phyloP scores from a whole-genome alignment of 2,329 filamentous ascomycete species.

The Cercospora berteroae region DNA sequence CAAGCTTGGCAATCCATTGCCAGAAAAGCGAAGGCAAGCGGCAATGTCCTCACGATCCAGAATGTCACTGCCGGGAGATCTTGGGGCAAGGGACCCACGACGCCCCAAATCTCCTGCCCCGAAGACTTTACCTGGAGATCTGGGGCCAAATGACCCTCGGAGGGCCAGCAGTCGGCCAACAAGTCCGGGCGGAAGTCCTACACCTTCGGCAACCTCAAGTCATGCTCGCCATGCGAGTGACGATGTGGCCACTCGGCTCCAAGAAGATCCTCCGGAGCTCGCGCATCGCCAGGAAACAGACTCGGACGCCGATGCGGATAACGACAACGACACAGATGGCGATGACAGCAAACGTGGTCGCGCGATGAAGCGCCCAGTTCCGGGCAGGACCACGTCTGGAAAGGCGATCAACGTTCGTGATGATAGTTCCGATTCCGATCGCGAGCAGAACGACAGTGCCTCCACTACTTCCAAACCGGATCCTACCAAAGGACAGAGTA shows the following conservation, averaged over 20 bases:
- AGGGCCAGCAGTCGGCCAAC: conserved; percentile 22
- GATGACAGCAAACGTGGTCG: conserved; percentile 34
- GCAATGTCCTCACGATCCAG: conserved; percentile 36
- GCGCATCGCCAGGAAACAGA: conserved; percentile 28
- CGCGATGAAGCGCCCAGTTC: conserved; percentile 36
- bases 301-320: conserved; percentile 34
- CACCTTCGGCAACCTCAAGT: conserved; percentile 23
- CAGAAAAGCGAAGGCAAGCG: conserved; percentile 27
- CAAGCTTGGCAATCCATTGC: conserved; percentile 33
- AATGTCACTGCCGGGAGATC: conserved; percentile 38
- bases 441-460: conserved; percentile 15
- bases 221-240: conserved; percentile 29
- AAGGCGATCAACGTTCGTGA: conserved; percentile 35
- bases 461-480: conserved; percentile 32
- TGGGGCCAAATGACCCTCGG: conserved; percentile 36
- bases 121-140: conserved; percentile 31
- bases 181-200: conserved; percentile 32
- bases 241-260: conserved; percentile 28
- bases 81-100: conserved; percentile 38
- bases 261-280: conserved; percentile 32
- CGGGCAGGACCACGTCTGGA: conserved; percentile 36
- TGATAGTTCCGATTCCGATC: conserved; percentile 31
- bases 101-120: conserved; percentile 36
- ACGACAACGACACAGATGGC: conserved; percentile 37
- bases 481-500: conserved; percentile 38